These are phyloP conservation scores for Syncephalastrum racemosum DNA, from an alignment of 371 early-diverging fungal species.

Conservation along the genomic window DNA sequence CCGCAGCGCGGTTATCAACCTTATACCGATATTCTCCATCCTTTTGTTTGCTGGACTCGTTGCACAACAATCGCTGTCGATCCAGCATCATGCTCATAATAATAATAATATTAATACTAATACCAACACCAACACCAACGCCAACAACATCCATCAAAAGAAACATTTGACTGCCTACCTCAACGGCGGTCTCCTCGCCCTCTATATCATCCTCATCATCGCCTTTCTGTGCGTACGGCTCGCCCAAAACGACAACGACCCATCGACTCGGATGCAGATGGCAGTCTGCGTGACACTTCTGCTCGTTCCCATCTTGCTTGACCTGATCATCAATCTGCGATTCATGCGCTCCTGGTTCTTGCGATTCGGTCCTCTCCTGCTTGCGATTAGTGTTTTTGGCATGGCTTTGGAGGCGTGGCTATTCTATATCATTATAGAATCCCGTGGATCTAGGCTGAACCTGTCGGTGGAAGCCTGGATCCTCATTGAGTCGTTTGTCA, in stretches of 20 bases:
- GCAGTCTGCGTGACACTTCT: conserved; percentile 26
- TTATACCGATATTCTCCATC: conserved; percentile 27
- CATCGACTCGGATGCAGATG: conserved; percentile 6
- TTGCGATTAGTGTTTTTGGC: conserved; percentile 20
- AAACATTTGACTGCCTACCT: neutral
- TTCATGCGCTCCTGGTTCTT: conserved; percentile 12
- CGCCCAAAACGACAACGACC: conserved; percentile 7
- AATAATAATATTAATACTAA: conserved; percentile 12
- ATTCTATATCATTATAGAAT: conserved; percentile 15
- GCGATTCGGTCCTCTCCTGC: conserved; percentile 20
- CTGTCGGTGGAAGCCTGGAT: conserved; percentile 6
- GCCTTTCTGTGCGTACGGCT: conserved; percentile 18
- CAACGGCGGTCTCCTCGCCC: conserved; percentile 11
- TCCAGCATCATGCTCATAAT: conserved; percentile 25
- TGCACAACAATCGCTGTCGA: conserved; percentile 25
- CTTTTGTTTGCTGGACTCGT: conserved; percentile 27
- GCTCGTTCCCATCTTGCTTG: conserved; percentile 1
- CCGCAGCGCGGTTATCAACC: conserved; percentile 21
- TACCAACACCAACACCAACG: conserved; percentile 12
- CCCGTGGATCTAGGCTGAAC: neutral
- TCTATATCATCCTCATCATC: conserved; percentile 16
- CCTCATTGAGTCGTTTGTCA: conserved; percentile 12
- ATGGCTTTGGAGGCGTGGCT: conserved; percentile 26
- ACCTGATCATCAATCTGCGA: neutral
- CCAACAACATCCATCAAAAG: conserved; percentile 1